Evolutionary conservation across 176 grass and related monocot genomes (phyloP), one percentile per base, ranked within the genome.

Genomic region (Tuctoria greenei): DNA sequence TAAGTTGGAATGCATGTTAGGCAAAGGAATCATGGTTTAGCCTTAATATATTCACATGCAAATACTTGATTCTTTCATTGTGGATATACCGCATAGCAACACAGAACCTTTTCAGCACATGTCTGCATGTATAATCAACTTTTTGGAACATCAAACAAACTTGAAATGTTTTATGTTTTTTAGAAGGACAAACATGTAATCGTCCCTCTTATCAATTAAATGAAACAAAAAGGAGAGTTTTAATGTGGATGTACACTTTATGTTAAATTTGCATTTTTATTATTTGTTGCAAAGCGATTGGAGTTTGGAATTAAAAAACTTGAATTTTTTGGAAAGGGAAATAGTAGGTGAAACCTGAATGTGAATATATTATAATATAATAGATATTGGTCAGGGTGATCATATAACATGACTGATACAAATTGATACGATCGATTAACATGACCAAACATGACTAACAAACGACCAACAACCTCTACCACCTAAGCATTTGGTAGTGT

Each of bases 231-330:
- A 34, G 27, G 11, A 25, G 7, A 21, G 24, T 12, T 57, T 39
- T 14, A 40, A 37, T 10, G 51, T 59, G 13, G 4, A 59, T 74
- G 10, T 16, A 17, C 11, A 10, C 6, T 57, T 58, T 58, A 26
- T 73, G 51, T 11, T 15, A 59, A 59, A 40, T 42, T 56, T 43
- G 34, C 67, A 63, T 54, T 44, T 79, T 78, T 25, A 21, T 57
- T 45, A 10, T 67, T 42, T 42, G 5, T 25, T 67, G 12, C n/a
- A 2, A 21, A 66, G 10, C 0, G 3, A n/a, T 9, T 31, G 5
- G n/a, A n/a, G 31, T 31, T 31, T 31, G 31, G 31, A 31, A 31
- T 31, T 31, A 31, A 31, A n/a, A n/a, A n/a, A n/a, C n/a, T n/a
- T n/a, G n/a, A n/a, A n/a, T n/a, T n/a, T n/a, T n/a, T n/a, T n/a